Conservation (phyloP, 2,329 filamentous ascomycete species). For the Incumbomyces delicatus region DNA sequence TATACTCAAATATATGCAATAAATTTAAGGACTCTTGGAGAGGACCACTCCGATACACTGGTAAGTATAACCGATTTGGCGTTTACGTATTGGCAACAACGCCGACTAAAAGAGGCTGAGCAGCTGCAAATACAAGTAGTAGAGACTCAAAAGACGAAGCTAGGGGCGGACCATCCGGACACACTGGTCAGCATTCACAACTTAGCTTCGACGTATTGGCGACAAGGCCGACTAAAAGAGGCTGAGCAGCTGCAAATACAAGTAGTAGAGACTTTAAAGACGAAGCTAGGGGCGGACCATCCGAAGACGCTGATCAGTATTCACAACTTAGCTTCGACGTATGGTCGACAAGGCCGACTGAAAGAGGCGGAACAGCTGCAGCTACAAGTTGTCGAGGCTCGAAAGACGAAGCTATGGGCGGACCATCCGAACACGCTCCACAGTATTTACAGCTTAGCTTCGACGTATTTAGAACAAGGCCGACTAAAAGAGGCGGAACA, state of each 20-base stretch:
- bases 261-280: constrained; percentile 12
- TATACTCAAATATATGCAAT: neutral
- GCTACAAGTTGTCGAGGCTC: neutral
- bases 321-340: constrained; percentile 15
- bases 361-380: constrained; percentile 14
- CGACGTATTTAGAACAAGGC: too few relatives aligned
- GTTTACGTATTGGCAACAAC: constrained; percentile 11
- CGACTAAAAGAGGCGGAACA: too few relatives aligned
- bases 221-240: constrained; percentile 12
- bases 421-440: too few relatives aligned
- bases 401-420: too few relatives aligned
- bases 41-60: constrained; percentile 19
- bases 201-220: constrained; percentile 10
- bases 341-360: constrained; percentile 9
- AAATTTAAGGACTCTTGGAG: constrained; percentile 12
- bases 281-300: constrained; percentile 18
- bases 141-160: constrained; percentile 9
- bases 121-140: constrained; percentile 12
- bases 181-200: constrained; percentile 17
- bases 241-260: constrained; percentile 13
- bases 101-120: constrained; percentile 16
- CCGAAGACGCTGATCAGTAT: constrained; percentile 18
- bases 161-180: constrained; percentile 13
- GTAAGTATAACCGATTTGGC: constrained; percentile 14
- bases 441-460: too few relatives aligned